Evolutionary conservation across 2,329 filamentous ascomycete genomes (phyloP).

Genomic region (Fusarium coffeatum): DNA sequence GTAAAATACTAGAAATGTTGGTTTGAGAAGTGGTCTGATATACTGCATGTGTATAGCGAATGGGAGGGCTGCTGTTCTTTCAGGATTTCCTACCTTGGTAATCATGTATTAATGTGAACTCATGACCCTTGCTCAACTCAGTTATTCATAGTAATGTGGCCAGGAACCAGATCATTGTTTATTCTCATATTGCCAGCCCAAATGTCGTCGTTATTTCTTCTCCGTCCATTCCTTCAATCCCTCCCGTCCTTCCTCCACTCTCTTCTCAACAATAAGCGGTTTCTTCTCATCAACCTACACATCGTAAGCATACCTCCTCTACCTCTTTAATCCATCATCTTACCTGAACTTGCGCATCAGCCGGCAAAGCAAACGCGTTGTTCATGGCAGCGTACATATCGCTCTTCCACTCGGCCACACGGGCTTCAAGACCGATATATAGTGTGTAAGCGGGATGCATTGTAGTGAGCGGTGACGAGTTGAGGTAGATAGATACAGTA

Average conservation of each 20-base stretch:
- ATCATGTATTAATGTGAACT: neutral
- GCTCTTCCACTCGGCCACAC: slow-evolving; percentile 10
- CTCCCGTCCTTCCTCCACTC: slow-evolving; percentile 18
- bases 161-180: too few species aligned
- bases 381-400: slow-evolving; percentile 1
- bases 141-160: too few species aligned
- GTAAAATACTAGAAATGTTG: neutral
- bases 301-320: neutral
- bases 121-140: neutral
- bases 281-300: slow-evolving; percentile 21
- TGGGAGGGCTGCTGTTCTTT: neutral
- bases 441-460: slow-evolving; percentile 32
- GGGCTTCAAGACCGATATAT: slow-evolving; percentile 18
- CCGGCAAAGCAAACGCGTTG: neutral
- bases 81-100: neutral
- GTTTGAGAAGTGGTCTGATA: neutral
- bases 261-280: neutral
- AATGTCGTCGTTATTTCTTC: neutral
- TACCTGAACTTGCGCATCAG: neutral
- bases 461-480: too few species aligned
- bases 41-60: neutral
- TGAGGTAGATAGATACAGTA: too few species aligned
- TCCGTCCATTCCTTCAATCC: neutral
- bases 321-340: accelerated
- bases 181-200: too few species aligned